Evolutionary conservation across 2,329 filamentous ascomycete species (phyloP).

Genomic region (Cladophialophora psammophila): DNA sequence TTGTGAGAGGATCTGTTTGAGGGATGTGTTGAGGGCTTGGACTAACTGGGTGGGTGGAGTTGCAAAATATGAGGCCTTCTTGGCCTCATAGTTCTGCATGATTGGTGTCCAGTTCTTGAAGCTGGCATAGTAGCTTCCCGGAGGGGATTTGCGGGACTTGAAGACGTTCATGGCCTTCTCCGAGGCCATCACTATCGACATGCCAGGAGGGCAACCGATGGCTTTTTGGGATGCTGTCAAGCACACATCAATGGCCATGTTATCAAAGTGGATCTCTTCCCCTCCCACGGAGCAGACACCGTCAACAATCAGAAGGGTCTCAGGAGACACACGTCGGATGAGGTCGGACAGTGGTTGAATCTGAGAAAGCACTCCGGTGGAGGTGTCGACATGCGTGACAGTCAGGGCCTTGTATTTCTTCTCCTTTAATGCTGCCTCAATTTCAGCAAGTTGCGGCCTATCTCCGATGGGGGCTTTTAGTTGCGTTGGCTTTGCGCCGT

Average conservation of each 20-base stretch:
- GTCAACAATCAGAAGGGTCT: slow-evolving; percentile 91
- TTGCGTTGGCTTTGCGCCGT: slow-evolving; percentile 89
- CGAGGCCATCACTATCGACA: slow-evolving; percentile 94
- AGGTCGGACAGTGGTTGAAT: slow-evolving; percentile 83
- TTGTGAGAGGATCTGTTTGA: slow-evolving; percentile 82
- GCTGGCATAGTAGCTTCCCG: slow-evolving; percentile 90
- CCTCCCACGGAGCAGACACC: slow-evolving; percentile 96
- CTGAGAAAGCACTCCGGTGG: slow-evolving; percentile 92
- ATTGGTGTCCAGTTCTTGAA: slow-evolving; percentile 98
- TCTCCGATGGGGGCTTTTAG: slow-evolving; percentile 88
- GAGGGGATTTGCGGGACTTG: slow-evolving; percentile 79
- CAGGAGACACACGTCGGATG: slow-evolving; percentile 84
- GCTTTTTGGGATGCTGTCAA: slow-evolving; percentile 96
- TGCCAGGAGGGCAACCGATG: slow-evolving; percentile 90
- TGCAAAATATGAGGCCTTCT: slow-evolving; percentile 97
- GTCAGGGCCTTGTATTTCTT: slow-evolving; percentile 95
- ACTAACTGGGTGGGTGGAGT: slow-evolving; percentile 94
- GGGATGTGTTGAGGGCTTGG: slow-evolving; percentile 86
- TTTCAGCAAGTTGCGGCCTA: slow-evolving; percentile 82
- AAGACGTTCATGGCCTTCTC: slow-evolving; percentile 83
- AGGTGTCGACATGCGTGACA: slow-evolving; percentile 96
- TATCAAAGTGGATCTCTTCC: slow-evolving; percentile 95
- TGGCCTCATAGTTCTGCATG: slow-evolving; percentile 98
- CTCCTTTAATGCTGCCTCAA: slow-evolving; percentile 86
- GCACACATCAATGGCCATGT: slow-evolving; percentile 91